Evolutionary conservation across 2,329 filamentous ascomycete genomes (phyloP).

Genomic region (Ustilaginoidea virens): DNA sequence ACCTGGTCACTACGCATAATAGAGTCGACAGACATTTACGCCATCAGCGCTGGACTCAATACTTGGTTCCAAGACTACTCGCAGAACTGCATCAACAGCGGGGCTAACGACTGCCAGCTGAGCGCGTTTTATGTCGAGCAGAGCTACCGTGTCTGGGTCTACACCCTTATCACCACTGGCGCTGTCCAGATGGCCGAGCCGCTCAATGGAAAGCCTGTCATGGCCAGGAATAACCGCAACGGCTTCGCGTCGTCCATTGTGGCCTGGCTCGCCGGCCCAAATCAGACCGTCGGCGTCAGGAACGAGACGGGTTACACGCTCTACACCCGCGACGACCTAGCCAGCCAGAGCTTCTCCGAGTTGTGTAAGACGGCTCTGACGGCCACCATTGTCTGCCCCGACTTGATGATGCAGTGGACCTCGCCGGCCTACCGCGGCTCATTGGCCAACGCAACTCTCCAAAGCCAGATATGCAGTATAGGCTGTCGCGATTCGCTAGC

Average conservation of each 20-base stretch:
- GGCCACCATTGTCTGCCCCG: no score
- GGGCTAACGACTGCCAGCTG: background rate
- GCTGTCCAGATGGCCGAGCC: background rate
- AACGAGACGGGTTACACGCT: no score
- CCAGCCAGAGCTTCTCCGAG: no score
- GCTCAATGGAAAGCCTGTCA: background rate
- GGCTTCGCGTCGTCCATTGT: background rate
- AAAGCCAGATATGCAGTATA: no score
- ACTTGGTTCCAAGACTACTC: background rate
- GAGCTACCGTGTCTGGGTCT: background rate
- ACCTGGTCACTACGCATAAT: constrained; percentile 1
- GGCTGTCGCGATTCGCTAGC: no score
- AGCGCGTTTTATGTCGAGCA: background rate
- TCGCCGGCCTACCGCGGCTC: no score
- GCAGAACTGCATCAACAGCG: background rate
- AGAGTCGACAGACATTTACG: background rate
- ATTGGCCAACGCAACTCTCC: no score
- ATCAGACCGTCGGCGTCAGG: no score
- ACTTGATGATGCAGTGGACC: no score
- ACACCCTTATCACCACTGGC: background rate
- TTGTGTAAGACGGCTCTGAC: no score
- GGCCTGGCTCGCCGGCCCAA: background rate
- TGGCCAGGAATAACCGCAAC: background rate
- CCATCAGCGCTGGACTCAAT: constrained; percentile 1
- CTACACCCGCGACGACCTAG: no score